Conservation (phyloP, 2,329 filamentous ascomycete species). For the Xylaria sp. region DNA sequence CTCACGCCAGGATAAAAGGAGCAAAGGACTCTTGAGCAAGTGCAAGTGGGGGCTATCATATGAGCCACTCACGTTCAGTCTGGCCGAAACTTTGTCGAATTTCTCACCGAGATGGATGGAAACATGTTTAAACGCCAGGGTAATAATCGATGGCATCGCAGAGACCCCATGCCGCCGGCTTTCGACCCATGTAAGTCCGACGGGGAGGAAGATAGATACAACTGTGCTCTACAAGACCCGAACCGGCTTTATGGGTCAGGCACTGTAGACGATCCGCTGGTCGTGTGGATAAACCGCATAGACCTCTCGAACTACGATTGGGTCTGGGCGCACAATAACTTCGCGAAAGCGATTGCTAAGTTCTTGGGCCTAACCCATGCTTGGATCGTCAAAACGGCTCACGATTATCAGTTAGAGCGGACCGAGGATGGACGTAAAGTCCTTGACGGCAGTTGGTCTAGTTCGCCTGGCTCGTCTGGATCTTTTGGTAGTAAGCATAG, state of each 20-base stretch:
- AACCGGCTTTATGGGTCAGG: constrained; percentile 15
- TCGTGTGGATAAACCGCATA: constrained; percentile 13
- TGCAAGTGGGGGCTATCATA: too few species aligned
- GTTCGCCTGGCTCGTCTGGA: neutral
- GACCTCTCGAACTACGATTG: neutral
- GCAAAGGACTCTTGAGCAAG: too few species aligned
- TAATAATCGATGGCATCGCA: constrained; percentile 1
- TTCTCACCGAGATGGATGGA: too few species aligned
- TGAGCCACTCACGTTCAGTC: too few species aligned
- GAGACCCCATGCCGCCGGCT: constrained; percentile 10
- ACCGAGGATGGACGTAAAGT: constrained; percentile 2
- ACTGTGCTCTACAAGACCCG: constrained; percentile 9
- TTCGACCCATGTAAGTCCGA: constrained; percentile 11
- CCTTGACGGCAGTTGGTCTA: neutral
- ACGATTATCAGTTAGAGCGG: constrained; percentile 5
- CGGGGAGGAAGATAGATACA: constrained; percentile 12
- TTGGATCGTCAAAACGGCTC: constrained; percentile 12
- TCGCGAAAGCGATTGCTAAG: constrained; percentile 21
- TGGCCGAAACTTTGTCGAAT: too few species aligned
- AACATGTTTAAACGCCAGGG: too few species aligned
- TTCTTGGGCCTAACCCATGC: constrained; percentile 13
- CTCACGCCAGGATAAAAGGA: too few species aligned
- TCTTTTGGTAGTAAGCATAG: too few species aligned
- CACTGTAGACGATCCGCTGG: constrained; percentile 9
- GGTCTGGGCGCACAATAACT: constrained; percentile 22